Base-by-base conservation (phyloP, 2,329 filamentous ascomycete species). In the Arthrobotrys entomopaga region DNA sequence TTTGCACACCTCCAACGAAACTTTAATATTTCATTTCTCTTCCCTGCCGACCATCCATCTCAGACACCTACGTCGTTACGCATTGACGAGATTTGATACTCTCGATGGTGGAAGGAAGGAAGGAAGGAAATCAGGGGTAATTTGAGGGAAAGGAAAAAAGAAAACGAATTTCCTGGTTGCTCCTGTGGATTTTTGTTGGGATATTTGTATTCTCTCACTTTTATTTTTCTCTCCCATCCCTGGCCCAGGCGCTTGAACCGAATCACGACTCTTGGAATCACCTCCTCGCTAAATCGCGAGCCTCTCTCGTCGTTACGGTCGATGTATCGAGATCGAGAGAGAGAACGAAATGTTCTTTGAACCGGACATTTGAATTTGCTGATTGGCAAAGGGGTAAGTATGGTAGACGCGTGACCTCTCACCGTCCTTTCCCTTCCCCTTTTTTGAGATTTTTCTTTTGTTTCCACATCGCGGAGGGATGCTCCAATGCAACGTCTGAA, bases 41-140 rank as follows among this genome's bases (percentile, higher is more conserved):
- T 46, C n/a, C 19, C 50, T 66, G 34, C 40, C 52, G 63, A 66
- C 43, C 29, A 22, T 61, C 26, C 22, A 72, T 50, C 59, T 60
- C 49, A 20, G 38, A 61, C 69, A 73, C 69, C 56, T 70, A 70
- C 65, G 56, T 66, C 61, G 56, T 65, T 56, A 56, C 64, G 69
- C 69, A 66, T 66, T 73, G 69, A 73, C 69, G 52, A 60, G 69
- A 66, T 65, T 60, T 60, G 56, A 61, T 65, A 64, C 20, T 71
- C 42, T 72, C 42, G 11, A 61, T 58, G 26, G 56, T 38, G 40
- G 43, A 34, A 34, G 29, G 29, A 22, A 73, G 40, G 43, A 34
- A 34, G 29, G 29, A 22, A 73, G 69, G 69, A 73, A 66, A 60
- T 66, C 58, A 61, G 61, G 69, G 69, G 69, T 61, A 63, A 70